These are phyloP conservation scores for Fallopia convolvulus DNA, from an alignment of 148 eudicot genomes.

Conservation along the genomic window DNA sequence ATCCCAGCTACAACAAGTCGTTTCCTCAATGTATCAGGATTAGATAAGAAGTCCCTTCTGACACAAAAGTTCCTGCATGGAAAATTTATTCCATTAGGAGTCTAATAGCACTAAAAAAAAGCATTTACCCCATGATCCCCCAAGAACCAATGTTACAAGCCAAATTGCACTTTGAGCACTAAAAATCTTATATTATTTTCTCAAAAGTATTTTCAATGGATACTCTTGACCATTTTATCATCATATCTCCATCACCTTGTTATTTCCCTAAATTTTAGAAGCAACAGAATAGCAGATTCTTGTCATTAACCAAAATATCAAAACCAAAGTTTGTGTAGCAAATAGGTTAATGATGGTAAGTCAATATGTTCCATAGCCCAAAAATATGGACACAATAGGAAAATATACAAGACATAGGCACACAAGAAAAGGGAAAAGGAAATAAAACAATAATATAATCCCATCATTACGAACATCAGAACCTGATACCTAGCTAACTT, in stretches of 20 bases:
- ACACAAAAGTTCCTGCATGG: slow-evolving; percentile 72
- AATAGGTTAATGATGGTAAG: not conserved
- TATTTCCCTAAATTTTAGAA: not conserved
- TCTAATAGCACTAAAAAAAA: not conserved
- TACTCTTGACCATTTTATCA: not conserved
- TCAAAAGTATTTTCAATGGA: not conserved
- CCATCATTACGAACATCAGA: not conserved
- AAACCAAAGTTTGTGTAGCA: not conserved
- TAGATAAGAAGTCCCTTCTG: slow-evolving; percentile 67
- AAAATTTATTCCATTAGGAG: not conserved
- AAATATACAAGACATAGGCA: not conserved
- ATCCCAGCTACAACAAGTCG: slow-evolving; percentile 74
- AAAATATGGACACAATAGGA: not conserved
- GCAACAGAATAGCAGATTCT: not conserved
- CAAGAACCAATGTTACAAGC: not conserved
- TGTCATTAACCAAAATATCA: not conserved
- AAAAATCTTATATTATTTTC: not conserved
- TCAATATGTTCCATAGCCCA: not conserved
- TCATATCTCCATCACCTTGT: not conserved
- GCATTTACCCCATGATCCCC: not conserved
- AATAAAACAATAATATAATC: not conserved
- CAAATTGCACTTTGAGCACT: not conserved
- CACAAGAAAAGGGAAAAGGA: not conserved
- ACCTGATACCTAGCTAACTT: not conserved
- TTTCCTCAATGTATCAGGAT: slow-evolving; percentile 68